phyloP scores from a whole-genome alignment of 2,329 filamentous ascomycete genomes.

The Sclerotinia glacialis region DNA sequence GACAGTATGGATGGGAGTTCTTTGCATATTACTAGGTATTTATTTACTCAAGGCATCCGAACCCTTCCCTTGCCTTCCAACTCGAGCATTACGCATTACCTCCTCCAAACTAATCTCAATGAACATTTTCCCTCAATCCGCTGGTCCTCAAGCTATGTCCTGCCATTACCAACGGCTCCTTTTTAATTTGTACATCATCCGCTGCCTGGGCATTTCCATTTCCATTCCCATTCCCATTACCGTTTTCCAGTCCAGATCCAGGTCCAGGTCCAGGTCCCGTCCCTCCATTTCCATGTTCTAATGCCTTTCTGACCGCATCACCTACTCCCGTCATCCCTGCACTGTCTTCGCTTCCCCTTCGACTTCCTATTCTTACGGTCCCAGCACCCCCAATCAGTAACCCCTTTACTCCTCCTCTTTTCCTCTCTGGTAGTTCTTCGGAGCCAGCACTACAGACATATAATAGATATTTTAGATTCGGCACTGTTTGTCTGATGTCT shows the following conservation, averaged over 20 bases:
- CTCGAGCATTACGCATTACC: background rate
- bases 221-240: constrained; percentile 28
- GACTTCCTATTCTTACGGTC: constrained; percentile 27
- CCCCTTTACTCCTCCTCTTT: constrained; percentile 59
- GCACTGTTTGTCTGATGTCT: constrained; percentile 87
- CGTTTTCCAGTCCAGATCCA: constrained; percentile 20
- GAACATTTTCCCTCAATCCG: constrained; percentile 37
- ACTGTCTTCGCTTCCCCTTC: constrained; percentile 37
- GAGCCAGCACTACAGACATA: constrained; percentile 83
- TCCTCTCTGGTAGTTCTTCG: constrained; percentile 59
- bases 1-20: no score
- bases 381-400: constrained; percentile 52
- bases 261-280: constrained; percentile 14
- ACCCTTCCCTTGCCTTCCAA: background rate
- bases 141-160: constrained; percentile 38
- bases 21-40: background rate
- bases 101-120: background rate
- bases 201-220: constrained; percentile 16
- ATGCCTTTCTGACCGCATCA: constrained; percentile 32
- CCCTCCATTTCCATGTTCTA: constrained; percentile 31
- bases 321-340: constrained; percentile 26
- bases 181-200: background rate
- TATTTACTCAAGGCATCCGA: background rate
- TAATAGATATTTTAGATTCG: constrained; percentile 89
- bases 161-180: constrained; percentile 28